phyloP scores from a whole-genome alignment of 768 basidiomycete species.

The Boletus sensibilis region DNA sequence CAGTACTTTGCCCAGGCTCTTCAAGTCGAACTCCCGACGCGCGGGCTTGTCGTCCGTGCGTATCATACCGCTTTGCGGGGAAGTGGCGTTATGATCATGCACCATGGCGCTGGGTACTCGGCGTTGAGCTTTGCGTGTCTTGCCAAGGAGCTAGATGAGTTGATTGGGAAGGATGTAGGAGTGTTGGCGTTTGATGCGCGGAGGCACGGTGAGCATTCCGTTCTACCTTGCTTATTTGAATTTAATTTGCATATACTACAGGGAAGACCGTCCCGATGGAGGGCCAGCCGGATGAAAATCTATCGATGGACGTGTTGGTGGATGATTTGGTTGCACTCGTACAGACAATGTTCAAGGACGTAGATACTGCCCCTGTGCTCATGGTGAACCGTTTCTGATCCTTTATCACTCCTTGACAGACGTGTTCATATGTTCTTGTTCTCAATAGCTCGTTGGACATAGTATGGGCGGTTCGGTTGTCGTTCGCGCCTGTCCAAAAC shows the following conservation, averaged over 20 bases:
- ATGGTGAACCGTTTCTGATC: constrained; percentile 45
- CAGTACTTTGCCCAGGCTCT: constrained; percentile 78
- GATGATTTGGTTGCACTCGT: constrained; percentile 74
- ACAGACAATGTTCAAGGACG: constrained; percentile 65
- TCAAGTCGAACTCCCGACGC: constrained; percentile 64
- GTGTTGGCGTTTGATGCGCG: constrained; percentile 81
- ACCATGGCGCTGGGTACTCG: constrained; percentile 93
- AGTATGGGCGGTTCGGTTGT: constrained; percentile 96
- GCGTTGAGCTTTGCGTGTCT: constrained; percentile 88
- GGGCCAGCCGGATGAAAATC: constrained; percentile 27
- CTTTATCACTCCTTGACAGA: neutral
- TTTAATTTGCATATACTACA: neutral
- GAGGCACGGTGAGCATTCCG: constrained; percentile 68
- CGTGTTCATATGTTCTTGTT: neutral
- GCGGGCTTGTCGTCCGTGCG: constrained; percentile 67
- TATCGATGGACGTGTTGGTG: constrained; percentile 71
- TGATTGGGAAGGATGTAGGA: constrained; percentile 71
- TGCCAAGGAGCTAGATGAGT: constrained; percentile 69
- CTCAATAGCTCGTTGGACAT: constrained; percentile 80
- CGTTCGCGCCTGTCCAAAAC: constrained; percentile 61
- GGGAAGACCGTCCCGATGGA: constrained; percentile 28
- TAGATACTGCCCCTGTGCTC: constrained; percentile 62
- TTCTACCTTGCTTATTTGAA: neutral
- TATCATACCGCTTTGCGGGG: constrained; percentile 75
- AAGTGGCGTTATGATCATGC: constrained; percentile 80